Evolutionary conservation across 2,329 filamentous ascomycete genomes (phyloP), one percentile per base, ranked within the genome.

Genomic region (Clarireedia paspali): DNA sequence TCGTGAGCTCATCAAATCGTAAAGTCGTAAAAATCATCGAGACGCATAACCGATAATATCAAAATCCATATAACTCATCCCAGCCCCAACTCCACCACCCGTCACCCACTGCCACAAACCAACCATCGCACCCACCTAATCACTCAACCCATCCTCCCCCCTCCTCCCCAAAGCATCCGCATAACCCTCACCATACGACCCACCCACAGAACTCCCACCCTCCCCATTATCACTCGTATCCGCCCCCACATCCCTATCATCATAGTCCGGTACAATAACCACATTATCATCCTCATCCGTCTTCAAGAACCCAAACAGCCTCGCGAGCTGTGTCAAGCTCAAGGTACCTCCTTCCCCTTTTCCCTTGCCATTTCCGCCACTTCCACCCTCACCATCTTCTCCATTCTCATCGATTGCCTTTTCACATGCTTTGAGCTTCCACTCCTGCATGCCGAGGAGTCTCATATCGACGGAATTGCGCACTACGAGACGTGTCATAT

Each of bases 401-500:
- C 54, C 52, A 46, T 50, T 50, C 27, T 62, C 57, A 4, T 55
- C 66, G 67, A 63, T 70, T 59, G 38, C 64, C 52, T 54, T 53
- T 15, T 71, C 67, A 4, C 82, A 73, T 2, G 74, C 70, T 50
- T 71, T 70, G 0, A 78, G 69, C 57, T 89, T 89, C 0, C 63
- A 52, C 0, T 73, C 57, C 57, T 90, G 85, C 60, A 88, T 73
- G 0, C 67, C 47, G 0, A 77, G 65, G 3, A 90, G 72, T 0
- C 75, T 71, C 9, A 77, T 72, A 57, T 91, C 86, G 5, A 88
- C 78, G 0, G 76, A 79, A 4, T 78, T 72, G 1, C 72, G 68
- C 0, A 83, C 73, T 0, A 82, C 69, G 36, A 90, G 73, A 0
- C 82, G 75, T 0, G 80, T 75, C 56, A 87, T 77, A 10, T 80